phyloP scores from a whole-genome alignment of 2,329 filamentous ascomycete species.

The Cercospora nicotianae region DNA sequence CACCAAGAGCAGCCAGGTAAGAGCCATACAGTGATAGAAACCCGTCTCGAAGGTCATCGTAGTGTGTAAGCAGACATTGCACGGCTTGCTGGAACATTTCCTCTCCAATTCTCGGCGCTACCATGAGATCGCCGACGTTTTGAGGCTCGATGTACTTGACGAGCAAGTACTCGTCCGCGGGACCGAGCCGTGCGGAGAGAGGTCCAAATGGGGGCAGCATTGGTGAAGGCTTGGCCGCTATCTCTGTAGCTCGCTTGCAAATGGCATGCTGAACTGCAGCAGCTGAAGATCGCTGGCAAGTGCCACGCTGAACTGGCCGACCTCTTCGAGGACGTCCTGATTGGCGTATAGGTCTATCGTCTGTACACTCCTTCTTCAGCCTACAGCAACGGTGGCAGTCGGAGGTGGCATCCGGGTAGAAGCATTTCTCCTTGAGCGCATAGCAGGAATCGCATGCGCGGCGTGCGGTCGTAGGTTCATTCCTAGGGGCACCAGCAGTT shows the following conservation, averaged over 20 bases:
- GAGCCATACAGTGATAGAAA: slow-evolving; percentile 12
- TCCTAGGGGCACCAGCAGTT: background rate
- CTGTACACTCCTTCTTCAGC: slow-evolving; percentile 11
- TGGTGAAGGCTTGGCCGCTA: background rate
- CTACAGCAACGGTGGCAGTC: slow-evolving; percentile 10
- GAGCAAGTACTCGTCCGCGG: slow-evolving; percentile 5
- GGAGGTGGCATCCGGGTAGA: background rate
- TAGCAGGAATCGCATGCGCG: slow-evolving; percentile 16
- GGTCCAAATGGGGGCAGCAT: background rate
- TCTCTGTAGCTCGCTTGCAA: background rate
- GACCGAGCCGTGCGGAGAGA: background rate
- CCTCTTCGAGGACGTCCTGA: slow-evolving; percentile 9
- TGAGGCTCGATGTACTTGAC: background rate
- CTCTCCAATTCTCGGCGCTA: slow-evolving; percentile 9
- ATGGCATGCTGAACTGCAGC: background rate
- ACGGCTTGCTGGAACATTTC: slow-evolving; percentile 11
- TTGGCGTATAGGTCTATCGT: slow-evolving; percentile 2
- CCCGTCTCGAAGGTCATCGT: slow-evolving; percentile 13
- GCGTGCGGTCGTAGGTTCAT: background rate
- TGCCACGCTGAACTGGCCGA: background rate
- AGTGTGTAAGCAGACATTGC: background rate
- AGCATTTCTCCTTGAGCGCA: slow-evolving; percentile 15
- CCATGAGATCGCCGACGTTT: background rate
- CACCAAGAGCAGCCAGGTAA: background rate
- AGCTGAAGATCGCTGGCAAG: background rate